Percentiles rank a stretch among this genome's conserved stretches.
These are phyloP conservation scores for Sanguinoderma infundibulare DNA, from an alignment of 1,284 basidiomycete genomes.

Conservation along the genomic window DNA sequence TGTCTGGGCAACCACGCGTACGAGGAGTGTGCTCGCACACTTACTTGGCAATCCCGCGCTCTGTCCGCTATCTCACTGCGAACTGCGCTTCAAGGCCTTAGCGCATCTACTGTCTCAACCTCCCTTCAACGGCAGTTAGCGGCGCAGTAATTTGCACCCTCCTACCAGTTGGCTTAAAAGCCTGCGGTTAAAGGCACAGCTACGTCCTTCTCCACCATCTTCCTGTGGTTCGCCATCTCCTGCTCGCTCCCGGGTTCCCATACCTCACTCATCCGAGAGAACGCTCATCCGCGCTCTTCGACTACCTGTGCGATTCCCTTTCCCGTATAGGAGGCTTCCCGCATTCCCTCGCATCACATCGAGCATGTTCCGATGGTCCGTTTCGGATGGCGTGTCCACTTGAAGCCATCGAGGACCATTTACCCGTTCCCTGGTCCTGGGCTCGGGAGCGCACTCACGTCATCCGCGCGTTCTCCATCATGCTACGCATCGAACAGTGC, in stretches of 20 bases:
- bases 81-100: background rate
- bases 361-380: background rate
- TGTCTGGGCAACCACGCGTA: too few species aligned
- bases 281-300: background rate
- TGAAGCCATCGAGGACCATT: background rate
- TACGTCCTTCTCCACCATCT: background rate
- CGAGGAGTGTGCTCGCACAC: background rate
- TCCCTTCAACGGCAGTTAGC: background rate
- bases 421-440: background rate
- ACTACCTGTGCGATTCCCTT: background rate
- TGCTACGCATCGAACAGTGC: background rate
- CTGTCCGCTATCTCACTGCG: background rate
- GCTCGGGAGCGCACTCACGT: background rate
- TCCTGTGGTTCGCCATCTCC: background rate
- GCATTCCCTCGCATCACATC: background rate
- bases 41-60: background rate
- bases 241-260: background rate
- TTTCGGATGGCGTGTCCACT: background rate
- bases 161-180: background rate
- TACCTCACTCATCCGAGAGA: background rate
- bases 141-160: background rate
- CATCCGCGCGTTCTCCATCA: background rate
- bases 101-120: background rate
- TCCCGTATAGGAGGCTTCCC: background rate
- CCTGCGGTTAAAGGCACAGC: background rate